Evolutionary conservation across 768 basidiomycete species (phyloP).

Genomic region (Pleurotus citrinopileatus): DNA sequence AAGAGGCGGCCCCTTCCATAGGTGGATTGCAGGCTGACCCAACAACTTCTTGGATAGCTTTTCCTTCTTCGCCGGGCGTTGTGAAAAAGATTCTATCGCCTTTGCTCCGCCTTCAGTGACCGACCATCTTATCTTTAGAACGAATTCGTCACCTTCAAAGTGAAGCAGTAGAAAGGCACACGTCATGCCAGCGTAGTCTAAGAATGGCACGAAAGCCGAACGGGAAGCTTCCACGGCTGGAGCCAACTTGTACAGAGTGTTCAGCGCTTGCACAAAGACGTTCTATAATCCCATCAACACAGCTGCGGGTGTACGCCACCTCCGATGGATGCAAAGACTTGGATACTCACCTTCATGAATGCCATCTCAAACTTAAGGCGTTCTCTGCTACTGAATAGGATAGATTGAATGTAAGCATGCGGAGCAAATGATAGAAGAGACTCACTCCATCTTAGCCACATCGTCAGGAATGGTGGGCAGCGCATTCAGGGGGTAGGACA

Average conservation of each 20-base stretch:
- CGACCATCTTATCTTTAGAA: neutral
- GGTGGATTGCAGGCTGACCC: neutral
- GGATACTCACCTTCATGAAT: constrained; percentile 8
- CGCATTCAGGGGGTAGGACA: constrained; percentile 1
- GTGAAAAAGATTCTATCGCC: constrained; percentile 6
- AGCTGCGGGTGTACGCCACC: neutral
- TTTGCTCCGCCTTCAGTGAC: neutral
- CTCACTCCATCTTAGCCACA: neutral
- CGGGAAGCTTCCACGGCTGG: constrained; percentile 4
- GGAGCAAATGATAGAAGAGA: neutral
- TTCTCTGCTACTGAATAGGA: neutral
- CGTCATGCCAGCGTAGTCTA: constrained; percentile 7
- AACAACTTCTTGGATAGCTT: neutral
- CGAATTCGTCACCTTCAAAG: neutral
- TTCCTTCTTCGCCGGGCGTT: neutral
- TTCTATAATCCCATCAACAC: neutral
- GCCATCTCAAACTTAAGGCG: constrained; percentile 1
- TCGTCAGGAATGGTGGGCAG: constrained; percentile 1
- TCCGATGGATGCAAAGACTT: neutral
- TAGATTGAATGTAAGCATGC: neutral
- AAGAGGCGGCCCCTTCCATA: neutral
- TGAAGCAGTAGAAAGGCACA: constrained; percentile 2
- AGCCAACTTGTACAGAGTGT: neutral
- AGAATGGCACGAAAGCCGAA: constrained; percentile 8
- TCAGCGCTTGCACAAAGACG: constrained; percentile 4